phyloP scores from a whole-genome alignment of 306 rosid genomes.

The Canavalia gladiata region DNA sequence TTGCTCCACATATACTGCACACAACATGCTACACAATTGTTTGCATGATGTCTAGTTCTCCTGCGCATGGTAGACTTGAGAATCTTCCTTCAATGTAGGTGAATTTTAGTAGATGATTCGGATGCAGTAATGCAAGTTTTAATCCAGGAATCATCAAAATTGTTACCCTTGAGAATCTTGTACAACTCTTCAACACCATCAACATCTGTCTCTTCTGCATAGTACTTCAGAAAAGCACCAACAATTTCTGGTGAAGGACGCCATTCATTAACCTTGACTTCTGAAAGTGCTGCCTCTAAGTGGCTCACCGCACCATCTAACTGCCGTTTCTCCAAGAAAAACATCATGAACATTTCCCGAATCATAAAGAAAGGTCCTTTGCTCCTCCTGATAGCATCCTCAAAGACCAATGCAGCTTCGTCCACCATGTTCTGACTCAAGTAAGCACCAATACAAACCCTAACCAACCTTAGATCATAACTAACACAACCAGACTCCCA shows the following conservation, averaged over 20 bases:
- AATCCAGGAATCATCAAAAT: conserved; percentile 62
- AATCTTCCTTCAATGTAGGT: conserved; percentile 55
- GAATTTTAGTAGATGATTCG: conserved; percentile 50
- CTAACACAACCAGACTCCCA: conserved; percentile 70
- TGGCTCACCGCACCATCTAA: conserved; percentile 64
- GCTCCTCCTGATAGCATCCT: conserved; percentile 60
- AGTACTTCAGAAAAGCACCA: conserved; percentile 68
- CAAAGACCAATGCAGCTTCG: conserved; percentile 68
- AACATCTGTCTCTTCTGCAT: conserved; percentile 67
- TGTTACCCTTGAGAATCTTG: conserved; percentile 64
- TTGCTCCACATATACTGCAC: conserved; percentile 2
- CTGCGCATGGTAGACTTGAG: conserved; percentile 11
- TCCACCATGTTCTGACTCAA: conserved; percentile 62
- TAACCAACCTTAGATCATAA: conserved; percentile 69
- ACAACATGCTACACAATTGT: not conserved
- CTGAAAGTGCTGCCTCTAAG: conserved; percentile 63
- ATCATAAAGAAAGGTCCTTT: conserved; percentile 64
- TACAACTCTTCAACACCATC: conserved; percentile 67
- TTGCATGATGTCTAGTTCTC: conserved; percentile 19
- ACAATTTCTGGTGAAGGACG: conserved; percentile 54
- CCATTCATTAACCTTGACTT: conserved; percentile 56
- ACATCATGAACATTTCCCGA: conserved; percentile 68
- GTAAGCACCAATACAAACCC: conserved; percentile 60
- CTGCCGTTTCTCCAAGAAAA: conserved; percentile 57
- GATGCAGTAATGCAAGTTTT: conserved; percentile 58